Conservation (phyloP, 345 rosid genomes). For the Lepidium aucheri region DNA sequence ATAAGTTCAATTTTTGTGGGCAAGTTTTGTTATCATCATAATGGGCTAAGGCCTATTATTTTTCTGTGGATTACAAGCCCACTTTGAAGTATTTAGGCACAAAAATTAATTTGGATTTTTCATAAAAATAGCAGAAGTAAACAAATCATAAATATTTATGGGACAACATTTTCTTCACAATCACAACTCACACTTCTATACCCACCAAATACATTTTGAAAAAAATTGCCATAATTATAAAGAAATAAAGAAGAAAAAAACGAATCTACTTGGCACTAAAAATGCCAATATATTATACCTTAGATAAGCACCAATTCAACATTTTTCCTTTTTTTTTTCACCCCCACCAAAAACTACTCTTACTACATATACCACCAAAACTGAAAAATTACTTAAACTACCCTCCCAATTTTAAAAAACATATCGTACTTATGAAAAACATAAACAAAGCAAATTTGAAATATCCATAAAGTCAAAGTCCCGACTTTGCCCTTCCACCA, state of each 20-base stretch:
- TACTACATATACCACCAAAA: slow-evolving; percentile 28
- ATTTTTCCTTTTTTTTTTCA: background rate
- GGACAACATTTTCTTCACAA: background rate
- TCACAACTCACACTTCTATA: background rate
- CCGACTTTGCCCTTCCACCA: background rate
- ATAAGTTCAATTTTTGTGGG: too few relatives aligned
- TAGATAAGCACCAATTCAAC: slow-evolving; percentile 6
- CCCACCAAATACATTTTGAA: background rate
- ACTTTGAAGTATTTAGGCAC: background rate
- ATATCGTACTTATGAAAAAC: background rate
- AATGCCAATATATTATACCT: slow-evolving; percentile 18
- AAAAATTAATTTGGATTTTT: background rate
- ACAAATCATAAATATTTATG: background rate
- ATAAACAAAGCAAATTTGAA: background rate
- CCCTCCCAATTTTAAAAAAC: slow-evolving; percentile 19
- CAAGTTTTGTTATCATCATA: too few relatives aligned
- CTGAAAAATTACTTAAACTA: slow-evolving; percentile 12
- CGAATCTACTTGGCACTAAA: background rate
- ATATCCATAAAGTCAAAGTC: background rate
- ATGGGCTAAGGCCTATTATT: too few relatives aligned
- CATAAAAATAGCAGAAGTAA: background rate
- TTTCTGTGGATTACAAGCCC: background rate
- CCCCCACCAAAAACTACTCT: slow-evolving; percentile 5
- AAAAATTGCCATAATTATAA: background rate
- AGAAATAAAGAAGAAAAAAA: background rate